A percentile compares a stretch with the other conserved stretches of the same genome.
phyloP scores from a whole-genome alignment of 2,329 filamentous ascomycete genomes.

The Pyrenophora seminiperda region DNA sequence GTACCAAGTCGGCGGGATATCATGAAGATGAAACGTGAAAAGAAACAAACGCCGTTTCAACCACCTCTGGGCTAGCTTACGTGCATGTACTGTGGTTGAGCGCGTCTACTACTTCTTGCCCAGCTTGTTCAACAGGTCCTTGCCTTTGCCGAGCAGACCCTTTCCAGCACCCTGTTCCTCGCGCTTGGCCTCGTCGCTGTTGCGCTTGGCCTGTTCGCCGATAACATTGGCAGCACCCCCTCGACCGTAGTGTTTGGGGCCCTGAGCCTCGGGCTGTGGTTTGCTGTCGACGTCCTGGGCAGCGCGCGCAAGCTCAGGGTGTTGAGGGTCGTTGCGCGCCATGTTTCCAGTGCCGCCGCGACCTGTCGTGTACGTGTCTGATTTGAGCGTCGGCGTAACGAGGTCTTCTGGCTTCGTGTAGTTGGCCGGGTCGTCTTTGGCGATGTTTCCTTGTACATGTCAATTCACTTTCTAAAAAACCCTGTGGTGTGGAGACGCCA shows the following conservation, averaged over 20 bases:
- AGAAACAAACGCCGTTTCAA: constrained; percentile 8
- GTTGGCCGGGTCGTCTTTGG: constrained; percentile 44
- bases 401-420: constrained; percentile 62
- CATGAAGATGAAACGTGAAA: constrained; percentile 18
- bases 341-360: constrained; percentile 90
- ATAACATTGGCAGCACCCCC: constrained; percentile 74
- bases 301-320: constrained; percentile 70
- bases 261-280: constrained; percentile 58
- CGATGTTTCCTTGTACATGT: constrained; percentile 53
- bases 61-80: background rate
- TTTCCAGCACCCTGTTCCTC: constrained; percentile 21
- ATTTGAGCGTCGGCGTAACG: constrained; percentile 81
- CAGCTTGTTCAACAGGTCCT: constrained; percentile 55
- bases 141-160: constrained; percentile 59
- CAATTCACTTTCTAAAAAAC: background rate
- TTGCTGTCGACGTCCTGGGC: constrained; percentile 79
- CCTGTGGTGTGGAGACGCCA: background rate
- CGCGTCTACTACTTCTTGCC: constrained; percentile 47
- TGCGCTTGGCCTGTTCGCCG: constrained; percentile 48
- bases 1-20: constrained; percentile 22
- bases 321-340: constrained; percentile 72
- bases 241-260: constrained; percentile 70
- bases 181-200: constrained; percentile 20
- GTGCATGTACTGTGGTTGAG: background rate
- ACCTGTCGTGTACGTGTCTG: constrained; percentile 83